These are phyloP conservation scores for Austroboletus eburneus DNA, from an alignment of 768 basidiomycete genomes.

Conservation along the genomic window DNA sequence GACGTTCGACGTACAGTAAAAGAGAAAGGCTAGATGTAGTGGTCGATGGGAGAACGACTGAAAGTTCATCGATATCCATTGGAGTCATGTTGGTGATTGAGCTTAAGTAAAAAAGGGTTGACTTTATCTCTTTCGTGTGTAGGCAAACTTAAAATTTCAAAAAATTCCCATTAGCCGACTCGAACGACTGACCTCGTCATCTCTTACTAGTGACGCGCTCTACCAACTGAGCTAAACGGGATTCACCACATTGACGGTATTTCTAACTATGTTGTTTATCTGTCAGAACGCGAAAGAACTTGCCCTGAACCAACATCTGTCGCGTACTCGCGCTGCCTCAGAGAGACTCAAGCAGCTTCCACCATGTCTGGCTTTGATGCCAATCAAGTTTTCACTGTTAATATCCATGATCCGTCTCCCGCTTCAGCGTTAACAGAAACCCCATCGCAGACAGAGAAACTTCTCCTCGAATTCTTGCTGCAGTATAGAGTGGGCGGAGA, in stretches of 20 bases:
- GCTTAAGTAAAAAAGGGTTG: conserved; percentile 2
- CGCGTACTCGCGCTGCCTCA: conserved; percentile 8
- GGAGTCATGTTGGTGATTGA: conserved; percentile 37
- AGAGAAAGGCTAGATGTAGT: conserved; percentile 72
- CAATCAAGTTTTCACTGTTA: conserved; percentile 76
- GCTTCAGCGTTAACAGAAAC: conserved; percentile 57
- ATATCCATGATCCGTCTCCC: conserved; percentile 61
- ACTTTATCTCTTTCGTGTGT: no score
- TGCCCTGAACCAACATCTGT: conserved; percentile 22
- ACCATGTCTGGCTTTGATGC: conserved; percentile 81
- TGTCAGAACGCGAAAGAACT: conserved; percentile 26
- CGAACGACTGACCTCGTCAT: conserved; percentile 42
- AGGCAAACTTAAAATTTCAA: background rate
- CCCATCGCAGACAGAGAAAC: conserved; percentile 76
- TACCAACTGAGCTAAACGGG: conserved; percentile 48
- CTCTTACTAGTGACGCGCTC: conserved; percentile 44
- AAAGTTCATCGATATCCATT: conserved; percentile 77
- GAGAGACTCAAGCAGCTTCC: background rate
- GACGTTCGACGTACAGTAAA: conserved; percentile 52
- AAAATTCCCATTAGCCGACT: conserved; percentile 40
- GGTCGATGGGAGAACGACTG: conserved; percentile 69
- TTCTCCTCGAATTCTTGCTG: conserved; percentile 81
- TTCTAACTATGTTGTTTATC: background rate
- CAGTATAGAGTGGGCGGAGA: conserved; percentile 86
- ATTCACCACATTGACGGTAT: background rate